Evolutionary conservation across 768 basidiomycete genomes (phyloP).

Genomic region (Termitomyces sp.): DNA sequence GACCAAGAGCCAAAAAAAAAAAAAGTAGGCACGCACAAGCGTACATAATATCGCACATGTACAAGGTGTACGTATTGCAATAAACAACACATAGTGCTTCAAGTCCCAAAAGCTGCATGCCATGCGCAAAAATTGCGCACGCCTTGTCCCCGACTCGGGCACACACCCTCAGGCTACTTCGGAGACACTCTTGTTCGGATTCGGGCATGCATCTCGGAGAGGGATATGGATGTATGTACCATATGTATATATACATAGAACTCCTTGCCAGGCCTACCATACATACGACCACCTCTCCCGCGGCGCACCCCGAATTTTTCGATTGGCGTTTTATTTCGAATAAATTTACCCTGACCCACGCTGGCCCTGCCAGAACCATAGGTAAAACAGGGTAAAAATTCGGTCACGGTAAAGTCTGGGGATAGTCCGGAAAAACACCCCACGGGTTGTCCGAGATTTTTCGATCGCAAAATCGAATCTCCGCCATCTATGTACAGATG

Average conservation of each 20-base stretch:
- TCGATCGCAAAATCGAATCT: too few species aligned
- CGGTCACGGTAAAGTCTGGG: too few species aligned
- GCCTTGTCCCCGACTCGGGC: not conserved
- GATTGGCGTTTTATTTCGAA: not conserved
- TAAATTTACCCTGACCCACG: not conserved
- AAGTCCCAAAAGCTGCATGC: not conserved
- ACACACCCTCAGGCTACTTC: not conserved
- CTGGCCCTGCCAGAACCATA: not conserved
- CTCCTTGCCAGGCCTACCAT: not conserved
- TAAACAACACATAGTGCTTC: not conserved
- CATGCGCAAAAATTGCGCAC: not conserved
- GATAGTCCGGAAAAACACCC: too few species aligned
- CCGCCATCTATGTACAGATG: too few species aligned
- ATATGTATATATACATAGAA: too few species aligned
- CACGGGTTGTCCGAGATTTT: too few species aligned
- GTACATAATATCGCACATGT: not conserved
- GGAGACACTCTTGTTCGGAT: constrained; percentile 2
- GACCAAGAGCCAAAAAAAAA: not conserved
- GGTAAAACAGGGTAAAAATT: not conserved
- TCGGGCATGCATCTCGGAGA: not conserved
- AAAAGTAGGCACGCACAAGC: not conserved
- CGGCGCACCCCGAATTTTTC: not conserved
- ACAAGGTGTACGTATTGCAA: too few species aligned
- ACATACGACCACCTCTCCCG: not conserved
- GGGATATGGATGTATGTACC: too few species aligned